phyloP scores from a whole-genome alignment of 2,329 filamentous ascomycete species.

The Sordariomycetes sp. region DNA sequence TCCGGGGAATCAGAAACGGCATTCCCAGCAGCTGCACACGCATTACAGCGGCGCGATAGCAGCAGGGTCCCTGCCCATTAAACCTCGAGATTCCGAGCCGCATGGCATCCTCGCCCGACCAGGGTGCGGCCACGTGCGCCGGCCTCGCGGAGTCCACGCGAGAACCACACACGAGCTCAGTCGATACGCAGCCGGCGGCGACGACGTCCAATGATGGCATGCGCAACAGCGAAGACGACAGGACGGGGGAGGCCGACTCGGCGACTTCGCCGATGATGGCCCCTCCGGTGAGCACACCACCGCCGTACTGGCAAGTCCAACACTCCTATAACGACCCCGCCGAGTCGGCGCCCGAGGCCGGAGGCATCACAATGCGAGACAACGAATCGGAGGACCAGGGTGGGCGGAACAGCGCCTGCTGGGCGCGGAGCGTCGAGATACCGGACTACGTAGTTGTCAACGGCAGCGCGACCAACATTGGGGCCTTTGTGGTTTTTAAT shows the following conservation, averaged over 20 bases:
- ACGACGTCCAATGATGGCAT: background rate
- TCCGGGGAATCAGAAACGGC: no score
- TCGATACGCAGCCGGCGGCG: background rate
- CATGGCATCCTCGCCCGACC: background rate
- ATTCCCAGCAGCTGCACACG: no score
- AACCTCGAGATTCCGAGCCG: background rate
- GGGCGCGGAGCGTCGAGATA: slow-evolving; percentile 50
- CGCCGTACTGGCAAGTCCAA: slow-evolving; percentile 2
- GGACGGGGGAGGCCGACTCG: background rate
- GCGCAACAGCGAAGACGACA: background rate
- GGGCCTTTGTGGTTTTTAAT: slow-evolving; percentile 95
- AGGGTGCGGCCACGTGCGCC: background rate
- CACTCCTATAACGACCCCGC: background rate
- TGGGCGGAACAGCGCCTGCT: slow-evolving; percentile 43
- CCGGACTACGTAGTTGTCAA: slow-evolving; percentile 43
- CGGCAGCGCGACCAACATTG: slow-evolving; percentile 43
- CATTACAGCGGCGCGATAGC: background rate
- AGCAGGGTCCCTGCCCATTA: no score
- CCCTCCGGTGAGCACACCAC: background rate
- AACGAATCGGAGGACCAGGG: slow-evolving; percentile 41
- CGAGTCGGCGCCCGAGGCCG: slow-evolving; percentile 5
- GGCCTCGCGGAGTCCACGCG: background rate
- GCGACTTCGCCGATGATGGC: background rate
- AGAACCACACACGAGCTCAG: background rate
- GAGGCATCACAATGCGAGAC: slow-evolving; percentile 47